Percentiles rank a stretch among this genome's conserved stretches.
Evolutionary conservation across 495 filamentous ascomycete genomes (phyloP).

Genomic region (Xylaria longipes): DNA sequence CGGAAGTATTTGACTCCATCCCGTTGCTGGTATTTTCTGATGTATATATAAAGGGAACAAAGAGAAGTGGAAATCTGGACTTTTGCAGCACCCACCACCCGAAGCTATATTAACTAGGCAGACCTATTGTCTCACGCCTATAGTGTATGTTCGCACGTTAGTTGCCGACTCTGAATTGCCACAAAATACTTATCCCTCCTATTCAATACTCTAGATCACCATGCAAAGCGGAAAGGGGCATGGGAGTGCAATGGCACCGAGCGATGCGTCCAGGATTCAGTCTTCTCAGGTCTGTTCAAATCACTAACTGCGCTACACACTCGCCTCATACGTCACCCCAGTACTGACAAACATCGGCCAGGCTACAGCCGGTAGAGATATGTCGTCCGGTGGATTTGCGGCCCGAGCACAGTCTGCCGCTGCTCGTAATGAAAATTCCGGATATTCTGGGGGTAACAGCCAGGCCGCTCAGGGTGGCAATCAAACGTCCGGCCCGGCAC

Average conservation of each 20-base stretch:
- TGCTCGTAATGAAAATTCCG: constrained; percentile 23
- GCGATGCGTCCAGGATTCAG: constrained; percentile 28
- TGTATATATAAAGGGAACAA: neutral
- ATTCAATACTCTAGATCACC: neutral
- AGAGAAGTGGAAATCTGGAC: neutral
- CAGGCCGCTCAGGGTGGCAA: neutral
- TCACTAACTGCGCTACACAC: neutral
- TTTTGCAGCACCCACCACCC: neutral
- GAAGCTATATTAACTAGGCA: neutral
- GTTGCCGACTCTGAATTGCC: neutral
- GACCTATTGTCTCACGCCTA: neutral
- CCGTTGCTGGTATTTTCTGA: neutral
- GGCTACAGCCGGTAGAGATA: constrained; percentile 30
- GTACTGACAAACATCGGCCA: neutral
- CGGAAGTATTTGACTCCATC: neutral
- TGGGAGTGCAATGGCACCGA: constrained; percentile 17
- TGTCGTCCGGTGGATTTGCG: constrained; percentile 30
- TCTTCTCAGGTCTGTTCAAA: constrained; percentile 30
- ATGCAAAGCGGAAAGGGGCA: neutral
- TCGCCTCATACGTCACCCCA: neutral
- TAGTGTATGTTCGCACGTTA: neutral
- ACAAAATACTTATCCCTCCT: neutral
- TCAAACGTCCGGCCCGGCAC: neutral
- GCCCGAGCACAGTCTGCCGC: constrained; percentile 29
- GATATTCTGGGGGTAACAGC: neutral